Conservation (phyloP, 441 rosid genomes). For the Pelargonium myrrhifolium region DNA sequence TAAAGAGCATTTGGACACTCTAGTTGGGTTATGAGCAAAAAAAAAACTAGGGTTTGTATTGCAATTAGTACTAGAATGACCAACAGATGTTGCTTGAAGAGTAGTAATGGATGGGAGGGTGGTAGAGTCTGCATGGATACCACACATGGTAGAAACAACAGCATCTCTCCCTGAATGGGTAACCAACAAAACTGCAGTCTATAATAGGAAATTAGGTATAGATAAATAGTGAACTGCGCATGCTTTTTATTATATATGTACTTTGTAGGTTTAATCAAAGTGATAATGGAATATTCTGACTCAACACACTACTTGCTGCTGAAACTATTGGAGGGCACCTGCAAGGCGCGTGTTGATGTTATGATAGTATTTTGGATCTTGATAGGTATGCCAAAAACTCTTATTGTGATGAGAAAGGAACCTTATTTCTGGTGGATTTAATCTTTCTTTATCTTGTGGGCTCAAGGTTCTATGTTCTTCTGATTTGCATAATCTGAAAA, state of each 20-base stretch:
- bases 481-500: no score
- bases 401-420: no score
- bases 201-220: no score
- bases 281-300: not conserved
- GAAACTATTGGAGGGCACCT: not conserved
- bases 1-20: constrained; percentile 9
- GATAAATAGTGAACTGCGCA: no score
- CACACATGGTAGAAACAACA: not conserved
- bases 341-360: no score
- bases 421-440: no score
- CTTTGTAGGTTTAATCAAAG: not conserved
- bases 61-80: no score
- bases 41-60: not conserved
- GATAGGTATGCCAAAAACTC: no score
- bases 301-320: not conserved
- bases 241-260: not conserved
- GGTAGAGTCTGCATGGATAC: not conserved
- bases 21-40: no score
- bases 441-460: no score
- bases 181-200: not conserved
- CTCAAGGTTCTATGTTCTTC: no score
- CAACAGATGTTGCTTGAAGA: constrained; percentile 5
- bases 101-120: not conserved
- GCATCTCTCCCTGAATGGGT: not conserved
- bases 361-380: no score